Evolutionary conservation across 2,329 filamentous ascomycete genomes (phyloP).

Genomic region (Aspergillus uvarum): DNA sequence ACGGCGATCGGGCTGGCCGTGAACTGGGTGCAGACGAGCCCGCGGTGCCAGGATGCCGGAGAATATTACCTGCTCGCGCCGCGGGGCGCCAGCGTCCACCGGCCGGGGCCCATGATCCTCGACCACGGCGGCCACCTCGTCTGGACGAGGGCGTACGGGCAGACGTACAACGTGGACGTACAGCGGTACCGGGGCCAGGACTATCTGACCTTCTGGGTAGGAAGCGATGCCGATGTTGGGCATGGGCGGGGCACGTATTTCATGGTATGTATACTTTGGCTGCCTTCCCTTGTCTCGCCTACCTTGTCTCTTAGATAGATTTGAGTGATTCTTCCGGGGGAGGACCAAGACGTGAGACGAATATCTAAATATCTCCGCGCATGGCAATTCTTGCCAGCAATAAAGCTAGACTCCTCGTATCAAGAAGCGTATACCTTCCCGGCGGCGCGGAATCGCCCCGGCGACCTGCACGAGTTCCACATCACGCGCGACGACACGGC

Average conservation of each 20-base stretch:
- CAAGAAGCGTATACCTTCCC: slow-evolving; percentile 37
- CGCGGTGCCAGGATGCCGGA: slow-evolving; percentile 38
- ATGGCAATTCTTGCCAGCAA: too few relatives aligned
- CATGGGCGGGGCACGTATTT: slow-evolving; percentile 50
- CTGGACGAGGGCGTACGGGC: slow-evolving; percentile 43
- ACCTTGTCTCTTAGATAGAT: too few relatives aligned
- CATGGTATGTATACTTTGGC: slow-evolving; percentile 36
- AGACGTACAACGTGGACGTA: slow-evolving; percentile 49
- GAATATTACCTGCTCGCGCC: slow-evolving; percentile 44
- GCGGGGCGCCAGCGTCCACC: slow-evolving; percentile 32
- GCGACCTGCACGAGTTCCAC: slow-evolving; percentile 48
- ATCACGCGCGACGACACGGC: slow-evolving; percentile 46
- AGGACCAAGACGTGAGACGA: too few relatives aligned
- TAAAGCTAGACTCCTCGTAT: slow-evolving; percentile 32
- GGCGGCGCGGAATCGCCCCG: slow-evolving; percentile 37
- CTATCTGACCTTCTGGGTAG: slow-evolving; percentile 54
- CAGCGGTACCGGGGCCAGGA: slow-evolving; percentile 46
- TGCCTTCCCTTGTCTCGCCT: too few relatives aligned
- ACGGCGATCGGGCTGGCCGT: slow-evolving; percentile 25
- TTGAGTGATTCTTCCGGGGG: too few relatives aligned
- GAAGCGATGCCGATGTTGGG: slow-evolving; percentile 46
- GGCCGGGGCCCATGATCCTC: slow-evolving; percentile 46
- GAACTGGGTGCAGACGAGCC: slow-evolving; percentile 25
- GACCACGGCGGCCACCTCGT: slow-evolving; percentile 47
- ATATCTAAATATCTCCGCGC: too few relatives aligned